Base-by-base conservation (phyloP, 352 stramenopile genomes). In the Peronospora destructor region DNA sequence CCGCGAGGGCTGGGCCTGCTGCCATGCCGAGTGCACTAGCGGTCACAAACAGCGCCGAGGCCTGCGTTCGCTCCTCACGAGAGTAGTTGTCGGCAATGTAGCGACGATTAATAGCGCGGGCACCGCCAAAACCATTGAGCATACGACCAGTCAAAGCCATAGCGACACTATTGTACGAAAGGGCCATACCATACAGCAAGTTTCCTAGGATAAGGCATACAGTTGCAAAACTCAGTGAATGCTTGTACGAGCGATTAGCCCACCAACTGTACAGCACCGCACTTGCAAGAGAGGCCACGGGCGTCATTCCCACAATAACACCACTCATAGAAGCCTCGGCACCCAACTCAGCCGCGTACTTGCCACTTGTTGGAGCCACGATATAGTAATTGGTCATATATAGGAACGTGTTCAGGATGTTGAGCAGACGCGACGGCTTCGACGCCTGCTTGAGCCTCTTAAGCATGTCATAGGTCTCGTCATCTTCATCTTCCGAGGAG, bases 341-440 rank as follows among this genome's bases (percentile, higher is more conserved):
- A 19, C 94, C 94, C 19, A 98, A 64, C 28, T 83, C 77, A 1
- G 76, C 80, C 0, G 91, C 87, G 62, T 98, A 98, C 39, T 95
- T 76, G 43, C 85, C 85, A 54, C 83, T 95, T 14, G 91, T 98
- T 6, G 95, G 95, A 30, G 92, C 91, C 9, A 98, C 92, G 61
- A 98, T 98, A 73, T 98, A 97, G 74, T 98, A 98, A 76, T 98
- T 98, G 44, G 85, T 95, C 91, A 98, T 97, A 76, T 98, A 98
- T 28, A 98, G 68, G 67, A 97, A 96, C 2, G 93, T 97, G 38
- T 79, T 95, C 6, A 87, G 65, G 64, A 98, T 88, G 70, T 98
- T 98, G 45, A 98, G 78, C 41, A 86, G 68, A 36, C 84, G 74
- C 14, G 84, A 94, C 10, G 78, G 59, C 45, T 86, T 60, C 4